Evolutionary conservation across 148 eudicot genomes (phyloP).

Genomic region (Vaccinium vitisidaea): DNA sequence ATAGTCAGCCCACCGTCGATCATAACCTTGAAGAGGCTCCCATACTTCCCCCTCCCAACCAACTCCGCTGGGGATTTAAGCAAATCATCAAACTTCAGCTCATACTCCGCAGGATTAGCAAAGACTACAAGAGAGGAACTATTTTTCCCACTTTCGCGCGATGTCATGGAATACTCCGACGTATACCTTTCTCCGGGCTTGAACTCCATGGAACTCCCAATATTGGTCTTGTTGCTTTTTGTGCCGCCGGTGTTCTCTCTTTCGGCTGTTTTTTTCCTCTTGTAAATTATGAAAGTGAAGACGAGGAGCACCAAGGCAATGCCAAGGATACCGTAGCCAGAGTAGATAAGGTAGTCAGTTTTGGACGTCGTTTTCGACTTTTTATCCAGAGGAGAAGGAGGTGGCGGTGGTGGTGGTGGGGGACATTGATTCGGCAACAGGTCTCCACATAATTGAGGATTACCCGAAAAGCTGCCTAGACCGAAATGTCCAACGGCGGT

Average conservation of each 20-base stretch:
- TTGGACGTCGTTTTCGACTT: constrained; percentile 1
- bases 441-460: constrained; percentile 42
- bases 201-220: constrained; percentile 18
- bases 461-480: constrained; percentile 34
- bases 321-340: constrained; percentile 29
- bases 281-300: constrained; percentile 17
- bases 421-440: constrained; percentile 34
- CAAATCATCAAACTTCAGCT: constrained; percentile 44
- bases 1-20: constrained; percentile 24
- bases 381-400: background rate
- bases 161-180: constrained; percentile 41
- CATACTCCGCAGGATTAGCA: constrained; percentile 26
- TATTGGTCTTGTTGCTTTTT: background rate
- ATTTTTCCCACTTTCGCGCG: constrained; percentile 17
- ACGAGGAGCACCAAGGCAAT: constrained; percentile 19
- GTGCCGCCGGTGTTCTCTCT: background rate
- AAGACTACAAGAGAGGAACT: constrained; percentile 28
- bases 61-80: constrained; percentile 46
- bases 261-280: constrained; percentile 8
- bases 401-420: constrained; percentile 7
- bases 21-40: constrained; percentile 45
- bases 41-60: constrained; percentile 43
- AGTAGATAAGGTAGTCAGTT: constrained; percentile 21
- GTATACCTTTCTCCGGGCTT: constrained; percentile 12
- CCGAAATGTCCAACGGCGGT: constrained; percentile 19